Conservation (phyloP, 2,329 filamentous ascomycete species). For the Diaporthe humulicola region DNA sequence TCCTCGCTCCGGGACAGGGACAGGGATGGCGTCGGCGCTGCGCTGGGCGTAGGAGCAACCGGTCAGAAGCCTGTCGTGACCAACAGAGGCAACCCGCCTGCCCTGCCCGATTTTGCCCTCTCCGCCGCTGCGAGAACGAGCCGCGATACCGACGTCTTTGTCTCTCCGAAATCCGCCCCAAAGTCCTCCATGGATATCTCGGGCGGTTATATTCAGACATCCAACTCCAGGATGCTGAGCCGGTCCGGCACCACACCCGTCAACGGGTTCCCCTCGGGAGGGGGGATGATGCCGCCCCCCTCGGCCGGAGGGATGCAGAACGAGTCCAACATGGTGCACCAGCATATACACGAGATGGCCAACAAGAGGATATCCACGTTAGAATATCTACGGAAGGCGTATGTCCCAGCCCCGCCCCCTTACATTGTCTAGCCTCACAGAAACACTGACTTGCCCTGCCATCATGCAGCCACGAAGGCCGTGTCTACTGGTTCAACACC, state of each 20-base stretch:
- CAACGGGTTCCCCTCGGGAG: constrained; percentile 43
- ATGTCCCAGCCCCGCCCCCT: constrained; percentile 53
- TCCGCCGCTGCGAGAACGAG: constrained; percentile 55
- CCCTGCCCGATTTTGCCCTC: constrained; percentile 67
- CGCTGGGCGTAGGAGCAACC: constrained; percentile 20
- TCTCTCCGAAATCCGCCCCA: constrained; percentile 2
- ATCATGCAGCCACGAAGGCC: constrained; percentile 84
- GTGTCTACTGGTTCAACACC: constrained; percentile 98
- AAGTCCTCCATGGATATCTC: constrained; percentile 27
- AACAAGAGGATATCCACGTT: constrained; percentile 95
- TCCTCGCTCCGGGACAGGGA: constrained; percentile 35
- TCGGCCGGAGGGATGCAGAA: constrained; percentile 49
- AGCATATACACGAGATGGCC: constrained; percentile 84
- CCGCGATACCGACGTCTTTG: constrained; percentile 26
- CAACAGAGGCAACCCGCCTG: constrained; percentile 63
- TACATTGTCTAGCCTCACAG: neutral
- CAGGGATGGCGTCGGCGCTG: constrained; percentile 34
- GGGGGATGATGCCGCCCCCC: constrained; percentile 46
- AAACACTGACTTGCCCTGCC: constrained; percentile 30
- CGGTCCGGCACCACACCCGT: constrained; percentile 54
- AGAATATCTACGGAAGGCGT: constrained; percentile 94
- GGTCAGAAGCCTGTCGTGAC: constrained; percentile 51
- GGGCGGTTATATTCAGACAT: constrained; percentile 45
- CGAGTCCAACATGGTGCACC: constrained; percentile 65
- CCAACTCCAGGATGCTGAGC: constrained; percentile 57